A percentile compares a stretch with the other conserved stretches of the same genome.
phyloP scores from a whole-genome alignment of 192 early-diverging fungal species.

The Linnemannia zychae region DNA sequence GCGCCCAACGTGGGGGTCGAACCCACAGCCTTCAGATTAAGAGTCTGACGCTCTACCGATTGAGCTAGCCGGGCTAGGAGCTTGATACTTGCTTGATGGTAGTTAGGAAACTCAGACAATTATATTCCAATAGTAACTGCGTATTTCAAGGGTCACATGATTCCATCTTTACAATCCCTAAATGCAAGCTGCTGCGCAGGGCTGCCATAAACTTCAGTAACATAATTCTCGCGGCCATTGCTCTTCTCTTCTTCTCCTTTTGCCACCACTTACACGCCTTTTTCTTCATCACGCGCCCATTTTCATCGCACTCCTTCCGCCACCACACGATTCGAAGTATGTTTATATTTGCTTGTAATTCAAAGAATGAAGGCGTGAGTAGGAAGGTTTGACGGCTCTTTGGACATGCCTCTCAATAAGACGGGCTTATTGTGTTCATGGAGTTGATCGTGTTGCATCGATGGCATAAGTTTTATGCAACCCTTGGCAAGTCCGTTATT shows the following conservation, averaged over 20 bases:
- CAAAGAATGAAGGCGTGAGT: neutral
- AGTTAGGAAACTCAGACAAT: too few relatives aligned
- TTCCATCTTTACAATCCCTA: too few relatives aligned
- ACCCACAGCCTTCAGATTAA: conserved; percentile 92
- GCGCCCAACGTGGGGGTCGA: conserved; percentile 86
- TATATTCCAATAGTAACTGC: too few relatives aligned
- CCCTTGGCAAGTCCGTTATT: conserved; percentile 23
- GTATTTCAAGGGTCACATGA: too few relatives aligned
- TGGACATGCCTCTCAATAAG: conserved; percentile 24
- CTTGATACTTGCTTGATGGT: too few relatives aligned
- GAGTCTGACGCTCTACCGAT: conserved; percentile 90
- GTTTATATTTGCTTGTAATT: neutral
- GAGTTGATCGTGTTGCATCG: conserved; percentile 20
- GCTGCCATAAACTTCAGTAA: too few relatives aligned
- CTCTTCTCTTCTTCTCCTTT: neutral
- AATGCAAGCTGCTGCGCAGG: too few relatives aligned
- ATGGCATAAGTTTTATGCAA: conserved; percentile 18
- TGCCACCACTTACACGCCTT: neutral
- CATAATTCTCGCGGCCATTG: too few relatives aligned
- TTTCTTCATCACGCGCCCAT: neutral
- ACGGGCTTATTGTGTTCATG: conserved; percentile 18
- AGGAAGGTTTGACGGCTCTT: conserved; percentile 18
- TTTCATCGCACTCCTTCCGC: neutral
- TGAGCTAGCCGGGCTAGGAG: conserved; percentile 72
- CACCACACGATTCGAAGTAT: neutral